These are phyloP conservation scores for Akanthomyces dipterigenus DNA, from an alignment of 2,329 filamentous ascomycete genomes.

Conservation along the genomic window DNA sequence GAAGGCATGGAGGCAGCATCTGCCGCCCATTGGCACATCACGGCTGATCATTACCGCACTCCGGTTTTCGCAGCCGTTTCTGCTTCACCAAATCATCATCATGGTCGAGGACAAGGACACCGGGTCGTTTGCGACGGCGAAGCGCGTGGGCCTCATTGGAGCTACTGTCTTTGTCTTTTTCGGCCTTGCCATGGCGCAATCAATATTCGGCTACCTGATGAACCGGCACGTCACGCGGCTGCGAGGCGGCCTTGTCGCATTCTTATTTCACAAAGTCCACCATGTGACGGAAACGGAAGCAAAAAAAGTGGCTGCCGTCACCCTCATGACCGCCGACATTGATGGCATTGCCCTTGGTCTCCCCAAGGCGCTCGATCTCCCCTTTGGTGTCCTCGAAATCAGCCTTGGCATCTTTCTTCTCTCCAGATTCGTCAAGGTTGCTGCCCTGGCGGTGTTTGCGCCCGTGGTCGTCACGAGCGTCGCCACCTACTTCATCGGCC, in stretches of 20 bases:
- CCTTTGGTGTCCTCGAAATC: not conserved
- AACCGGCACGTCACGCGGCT: constrained; percentile 23
- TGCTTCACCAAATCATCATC: not conserved
- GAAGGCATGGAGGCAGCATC: not conserved
- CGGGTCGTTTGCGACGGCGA: too few species aligned
- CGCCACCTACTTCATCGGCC: not conserved
- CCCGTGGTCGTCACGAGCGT: not conserved
- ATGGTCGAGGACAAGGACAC: not conserved
- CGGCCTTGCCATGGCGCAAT: not conserved
- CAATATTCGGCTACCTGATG: not conserved
- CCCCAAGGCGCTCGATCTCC: not conserved
- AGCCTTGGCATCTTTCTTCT: not conserved
- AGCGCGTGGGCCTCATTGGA: not conserved
- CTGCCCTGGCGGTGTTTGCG: not conserved
- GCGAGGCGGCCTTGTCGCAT: constrained; percentile 29
- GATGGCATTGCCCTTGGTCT: not conserved
- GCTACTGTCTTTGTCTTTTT: not conserved
- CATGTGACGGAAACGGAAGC: constrained; percentile 20
- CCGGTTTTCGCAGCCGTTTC: not conserved
- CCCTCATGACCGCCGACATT: not conserved
- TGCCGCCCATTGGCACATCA: not conserved
- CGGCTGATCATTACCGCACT: not conserved
- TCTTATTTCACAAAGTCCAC: constrained; percentile 42
- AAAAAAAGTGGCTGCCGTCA: constrained; percentile 18
- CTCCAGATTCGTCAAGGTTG: not conserved